Percentiles rank a stretch among this genome's conserved stretches.
Conservation (phyloP, 805 yeast species). For the Teunomyces panamensis region DNA sequence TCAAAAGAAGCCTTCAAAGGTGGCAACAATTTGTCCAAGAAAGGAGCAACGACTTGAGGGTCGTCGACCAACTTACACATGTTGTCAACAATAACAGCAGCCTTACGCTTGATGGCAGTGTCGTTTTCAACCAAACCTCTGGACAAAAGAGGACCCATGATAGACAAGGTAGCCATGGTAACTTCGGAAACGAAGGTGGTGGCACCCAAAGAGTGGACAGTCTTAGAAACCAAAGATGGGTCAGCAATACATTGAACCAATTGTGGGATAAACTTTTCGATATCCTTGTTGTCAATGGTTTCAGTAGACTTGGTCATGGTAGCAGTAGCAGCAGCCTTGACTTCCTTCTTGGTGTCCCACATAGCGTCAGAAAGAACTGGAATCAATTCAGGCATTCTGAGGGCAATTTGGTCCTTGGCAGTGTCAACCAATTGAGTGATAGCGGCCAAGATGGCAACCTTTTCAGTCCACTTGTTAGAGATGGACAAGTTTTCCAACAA, state of each 20-base stretch:
- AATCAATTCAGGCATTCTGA: slow-evolving; percentile 99
- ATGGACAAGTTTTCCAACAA: slow-evolving; percentile 62
- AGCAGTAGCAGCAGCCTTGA: slow-evolving; percentile 92
- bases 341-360: slow-evolving; percentile 99
- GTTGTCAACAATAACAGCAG: slow-evolving; percentile 99
- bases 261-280: slow-evolving; percentile 97
- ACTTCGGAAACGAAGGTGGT: slow-evolving; percentile 99
- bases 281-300: slow-evolving; percentile 99
- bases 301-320: slow-evolving; percentile 96
- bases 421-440: slow-evolving; percentile 85
- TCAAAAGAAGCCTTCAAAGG: slow-evolving; percentile 90
- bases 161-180: slow-evolving; percentile 98
- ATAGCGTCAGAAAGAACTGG: slow-evolving; percentile 98
- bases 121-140: slow-evolving; percentile 99
- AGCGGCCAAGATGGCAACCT: slow-evolving; percentile 84
- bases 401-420: slow-evolving; percentile 93
- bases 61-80: slow-evolving; percentile 99
- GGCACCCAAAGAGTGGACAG: slow-evolving; percentile 98
- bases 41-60: slow-evolving; percentile 99
- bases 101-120: slow-evolving; percentile 98
- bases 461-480: slow-evolving; percentile 97
- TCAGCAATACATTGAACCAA: slow-evolving; percentile 94
- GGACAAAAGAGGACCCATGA: slow-evolving; percentile 97
- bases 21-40: slow-evolving; percentile 93
- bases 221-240: slow-evolving; percentile 97